Evolutionary conservation across 495 filamentous ascomycete genomes (phyloP), one percentile per base, ranked within the genome.

Genomic region (Chaetomium cochliodes): DNA sequence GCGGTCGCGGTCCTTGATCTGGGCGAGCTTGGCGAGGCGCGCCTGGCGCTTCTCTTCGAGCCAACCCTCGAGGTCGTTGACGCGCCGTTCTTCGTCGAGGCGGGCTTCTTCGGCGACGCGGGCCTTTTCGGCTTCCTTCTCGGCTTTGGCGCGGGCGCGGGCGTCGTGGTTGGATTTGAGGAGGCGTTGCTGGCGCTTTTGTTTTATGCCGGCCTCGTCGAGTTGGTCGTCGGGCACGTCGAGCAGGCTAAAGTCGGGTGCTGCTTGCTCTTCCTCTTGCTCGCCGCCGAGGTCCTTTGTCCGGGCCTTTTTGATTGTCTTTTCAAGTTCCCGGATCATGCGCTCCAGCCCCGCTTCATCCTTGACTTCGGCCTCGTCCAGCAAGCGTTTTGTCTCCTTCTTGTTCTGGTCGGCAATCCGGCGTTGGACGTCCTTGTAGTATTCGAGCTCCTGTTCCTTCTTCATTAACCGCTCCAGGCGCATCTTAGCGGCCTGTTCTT

Each of bases 401-500:
- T 98, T 98, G 20, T 86, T 90, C 23, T 86, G 82, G 39, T 85
- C 82, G 25, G 72, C 76, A 9, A 96, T 75, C 20, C 82, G 84
- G 18, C 77, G 73, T 62, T 92, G 90, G 5, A 98, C 79, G 59
- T 92, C 85, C 71, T 90, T 91, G 80, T 92, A 97, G 73, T 96
- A 97, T 63, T 96, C 93, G 16, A 98, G 77, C 70, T 98, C 93
- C 73, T 96, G 86, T 76, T 98, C 94, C 76, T 97, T 98, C 69
- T 90, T 90, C 71, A 97, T 90, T 25, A 98, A 80, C 75, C 96
- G 92, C 51, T 98, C 96, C 6, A 98, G 77, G 20, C 94, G 85
- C 90, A 96, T 96, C 73, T 96, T 97, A 3, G 94, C 93, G 0
- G 94, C 96, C 72, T 98, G 94, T 69, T 97, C 94, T 72, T 98